Conservation (phyloP, 1,284 basidiomycete genomes). For the Mrakiaceae sp. region DNA sequence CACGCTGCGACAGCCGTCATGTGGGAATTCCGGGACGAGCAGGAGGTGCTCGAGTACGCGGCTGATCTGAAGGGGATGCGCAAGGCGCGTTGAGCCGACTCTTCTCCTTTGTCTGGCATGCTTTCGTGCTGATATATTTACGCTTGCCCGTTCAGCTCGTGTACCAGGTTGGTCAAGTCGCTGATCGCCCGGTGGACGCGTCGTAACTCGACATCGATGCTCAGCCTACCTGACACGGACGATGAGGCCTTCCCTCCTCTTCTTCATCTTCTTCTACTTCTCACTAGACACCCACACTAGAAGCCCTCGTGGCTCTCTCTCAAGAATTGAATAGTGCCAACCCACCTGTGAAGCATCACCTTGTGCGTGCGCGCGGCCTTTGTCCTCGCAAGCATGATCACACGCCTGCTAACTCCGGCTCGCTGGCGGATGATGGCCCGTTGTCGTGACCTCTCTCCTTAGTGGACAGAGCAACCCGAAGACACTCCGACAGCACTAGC, state of each 20-base stretch:
- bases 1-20: slow-evolving; percentile 39
- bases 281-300: slow-evolving; percentile 28
- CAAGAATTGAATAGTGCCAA: slow-evolving; percentile 24
- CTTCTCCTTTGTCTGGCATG: not conserved
- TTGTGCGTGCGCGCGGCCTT: slow-evolving; percentile 16
- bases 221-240: no score
- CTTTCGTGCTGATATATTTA: not conserved
- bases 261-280: not conserved
- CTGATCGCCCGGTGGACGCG: no score
- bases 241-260: not conserved
- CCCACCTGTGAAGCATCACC: slow-evolving; percentile 30
- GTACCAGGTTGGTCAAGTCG: not conserved
- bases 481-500: slow-evolving; percentile 39
- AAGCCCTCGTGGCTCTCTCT: slow-evolving; percentile 26
- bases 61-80: slow-evolving; percentile 30
- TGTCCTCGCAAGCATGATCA: no score
- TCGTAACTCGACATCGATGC: no score
- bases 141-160: not conserved
- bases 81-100: slow-evolving; percentile 25
- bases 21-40: slow-evolving; percentile 24
- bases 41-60: slow-evolving; percentile 29
- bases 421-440: no score
- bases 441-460: no score
- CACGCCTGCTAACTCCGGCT: no score
- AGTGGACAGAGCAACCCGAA: slow-evolving; percentile 42